Percentiles rank a stretch among this genome's conserved stretches.
phyloP scores from a whole-genome alignment of 345 rosid genomes.

The Carallia pectinifolia region DNA sequence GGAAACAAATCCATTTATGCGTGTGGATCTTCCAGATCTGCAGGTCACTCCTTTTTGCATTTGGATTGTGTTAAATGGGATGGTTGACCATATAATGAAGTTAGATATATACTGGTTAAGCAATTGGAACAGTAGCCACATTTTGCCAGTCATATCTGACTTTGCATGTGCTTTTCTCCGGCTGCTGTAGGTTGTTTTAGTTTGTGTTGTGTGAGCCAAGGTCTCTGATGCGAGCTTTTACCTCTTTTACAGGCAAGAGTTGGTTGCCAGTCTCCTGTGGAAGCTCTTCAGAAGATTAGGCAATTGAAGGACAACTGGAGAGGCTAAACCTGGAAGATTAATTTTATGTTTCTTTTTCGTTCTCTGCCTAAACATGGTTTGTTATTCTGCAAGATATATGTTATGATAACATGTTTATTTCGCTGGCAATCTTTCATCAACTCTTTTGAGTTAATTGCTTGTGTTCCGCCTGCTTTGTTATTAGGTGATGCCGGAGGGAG shows the following conservation, averaged over 20 bases:
- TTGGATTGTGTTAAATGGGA: neutral
- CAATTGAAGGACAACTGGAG: conserved; percentile 73
- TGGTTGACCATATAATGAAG: neutral
- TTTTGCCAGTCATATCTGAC: neutral
- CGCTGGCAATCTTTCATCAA: no score
- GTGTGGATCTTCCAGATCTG: conserved; percentile 62
- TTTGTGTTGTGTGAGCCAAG: neutral
- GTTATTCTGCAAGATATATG: no score
- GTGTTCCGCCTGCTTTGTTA: no score
- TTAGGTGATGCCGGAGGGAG: no score
- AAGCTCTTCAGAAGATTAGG: conserved; percentile 62
- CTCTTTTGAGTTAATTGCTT: no score
- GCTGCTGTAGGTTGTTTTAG: neutral
- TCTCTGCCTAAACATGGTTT: no score
- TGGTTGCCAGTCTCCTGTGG: conserved; percentile 60
- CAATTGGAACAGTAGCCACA: neutral
- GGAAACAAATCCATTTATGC: conserved; percentile 85
- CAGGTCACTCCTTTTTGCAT: conserved; percentile 34
- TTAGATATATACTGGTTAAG: neutral
- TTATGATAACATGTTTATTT: no score
- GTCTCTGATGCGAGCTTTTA: conserved; percentile 4
- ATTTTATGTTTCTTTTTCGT: no score
- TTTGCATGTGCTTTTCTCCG: neutral
- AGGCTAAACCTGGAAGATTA: conserved; percentile 34
- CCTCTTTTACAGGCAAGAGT: conserved; percentile 44